These are phyloP conservation scores for Hypsizygus marmoreus DNA, from an alignment of 768 basidiomycete genomes.

Conservation along the genomic window DNA sequence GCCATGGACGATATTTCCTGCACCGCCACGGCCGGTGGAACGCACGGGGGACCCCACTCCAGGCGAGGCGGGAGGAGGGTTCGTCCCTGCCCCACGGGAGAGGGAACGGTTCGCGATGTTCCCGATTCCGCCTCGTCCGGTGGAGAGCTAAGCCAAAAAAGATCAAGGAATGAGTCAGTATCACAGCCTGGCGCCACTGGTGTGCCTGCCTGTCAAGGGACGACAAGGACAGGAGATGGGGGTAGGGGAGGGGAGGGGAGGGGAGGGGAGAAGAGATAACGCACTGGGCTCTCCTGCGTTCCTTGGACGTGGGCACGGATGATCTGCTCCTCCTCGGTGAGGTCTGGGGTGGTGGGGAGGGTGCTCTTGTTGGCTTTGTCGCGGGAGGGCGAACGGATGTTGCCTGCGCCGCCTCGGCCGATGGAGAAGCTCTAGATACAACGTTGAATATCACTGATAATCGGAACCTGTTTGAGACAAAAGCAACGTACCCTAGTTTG, in stretches of 20 bases:
- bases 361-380: slow-evolving; percentile 30
- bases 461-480: slow-evolving; percentile 1
- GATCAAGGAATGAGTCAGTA: background rate
- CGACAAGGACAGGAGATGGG: background rate
- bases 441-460: background rate
- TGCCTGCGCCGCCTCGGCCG: slow-evolving; percentile 89
- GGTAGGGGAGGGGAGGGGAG: background rate
- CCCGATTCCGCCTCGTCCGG: slow-evolving; percentile 66
- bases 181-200: too few species aligned
- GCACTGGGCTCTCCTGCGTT: slow-evolving; percentile 34
- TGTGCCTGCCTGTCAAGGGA: too few species aligned
- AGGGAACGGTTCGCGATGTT: slow-evolving; percentile 60
- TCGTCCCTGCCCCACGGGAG: slow-evolving; percentile 29
- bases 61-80: background rate
- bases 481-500: slow-evolving; percentile 38
- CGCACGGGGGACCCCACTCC: slow-evolving; percentile 5
- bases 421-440: slow-evolving; percentile 48
- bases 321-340: slow-evolving; percentile 36
- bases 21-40: slow-evolving; percentile 21
- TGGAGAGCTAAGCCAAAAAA: slow-evolving; percentile 42
- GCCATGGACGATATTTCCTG: slow-evolving; percentile 17
- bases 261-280: slow-evolving; percentile 13
- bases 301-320: slow-evolving; percentile 36
- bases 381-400: slow-evolving; percentile 79
- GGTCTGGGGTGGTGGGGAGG: slow-evolving; percentile 25